Base-by-base conservation (phyloP, 75 land plant genomes). In the Larix kaempferi region DNA sequence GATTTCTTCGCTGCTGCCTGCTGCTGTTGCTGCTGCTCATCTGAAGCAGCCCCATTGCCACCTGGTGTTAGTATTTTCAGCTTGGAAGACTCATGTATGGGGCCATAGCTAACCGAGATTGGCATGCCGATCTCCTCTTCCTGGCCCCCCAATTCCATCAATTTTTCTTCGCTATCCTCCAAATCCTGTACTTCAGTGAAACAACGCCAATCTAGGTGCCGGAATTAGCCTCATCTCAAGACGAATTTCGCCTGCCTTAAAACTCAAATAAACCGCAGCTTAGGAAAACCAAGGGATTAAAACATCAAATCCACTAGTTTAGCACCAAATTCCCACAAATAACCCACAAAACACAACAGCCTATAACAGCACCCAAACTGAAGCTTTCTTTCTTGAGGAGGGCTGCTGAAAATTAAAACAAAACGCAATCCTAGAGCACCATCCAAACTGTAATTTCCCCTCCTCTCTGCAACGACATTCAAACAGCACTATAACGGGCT, bases 1-100 rank as follows among this genome's bases (percentile, higher is more conserved):
- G 80, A 26, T 35, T 72, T 71, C 83, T 81, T 80, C 13, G 67
- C 29, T 15, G 27, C 27, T 6, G 27, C 12, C 22, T 33, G 37
- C 17, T 74, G 76, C 26, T 76, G 59, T 57, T 49, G 75, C 54
- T 49, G 69, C 44, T 67, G 52, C 11, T 69, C 73, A 69, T 41
- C 52, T 25, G 49, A 29, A 27, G 84, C 74, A 27, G 84, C 74
- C 16, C 84, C 84, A 76, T 83, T 82, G 13, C 85, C 85, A 57
- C 85, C 78, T 26, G 71, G 72, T 26, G 74, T 54, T 8, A 69
- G 22, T 60, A 82, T 73, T 67, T 78, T 84, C 49, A 84, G 56
- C 86, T 83, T 84, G 49, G 76, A 64, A 23, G 74, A 72, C 54
- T 84, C 86, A 41, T 84, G 85, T 59, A 77, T 85, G 75, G 80